phyloP scores from a whole-genome alignment of 1,284 basidiomycete genomes.

The Naganishia sp. region DNA sequence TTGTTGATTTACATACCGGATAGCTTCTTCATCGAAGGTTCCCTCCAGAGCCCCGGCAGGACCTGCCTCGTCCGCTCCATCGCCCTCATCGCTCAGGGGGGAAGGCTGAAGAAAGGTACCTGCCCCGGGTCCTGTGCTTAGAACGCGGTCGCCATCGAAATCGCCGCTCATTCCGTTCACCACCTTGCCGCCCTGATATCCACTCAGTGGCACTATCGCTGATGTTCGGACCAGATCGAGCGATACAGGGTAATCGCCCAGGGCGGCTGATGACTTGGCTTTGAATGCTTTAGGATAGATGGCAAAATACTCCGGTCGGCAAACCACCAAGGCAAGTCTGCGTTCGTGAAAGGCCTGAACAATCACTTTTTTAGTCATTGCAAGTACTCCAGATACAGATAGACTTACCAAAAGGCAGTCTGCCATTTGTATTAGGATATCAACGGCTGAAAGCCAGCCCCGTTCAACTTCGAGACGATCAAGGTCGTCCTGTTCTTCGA shows the following conservation, averaged over 20 bases:
- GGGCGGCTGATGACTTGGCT: constrained; percentile 27
- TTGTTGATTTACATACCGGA: constrained; percentile 27
- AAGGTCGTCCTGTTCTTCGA: constrained; percentile 12
- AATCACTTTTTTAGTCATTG: background rate
- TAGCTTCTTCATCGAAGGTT: constrained; percentile 33
- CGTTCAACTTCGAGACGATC: constrained; percentile 18
- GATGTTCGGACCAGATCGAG: constrained; percentile 11
- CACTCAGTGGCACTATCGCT: constrained; percentile 19
- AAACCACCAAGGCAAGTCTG: constrained; percentile 40
- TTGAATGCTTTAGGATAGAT: constrained; percentile 26
- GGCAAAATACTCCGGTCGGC: constrained; percentile 40
- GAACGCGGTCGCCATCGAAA: constrained; percentile 27
- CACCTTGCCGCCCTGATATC: constrained; percentile 25
- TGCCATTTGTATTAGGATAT: constrained; percentile 38
- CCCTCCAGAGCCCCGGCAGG: constrained; percentile 6
- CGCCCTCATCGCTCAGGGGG: background rate
- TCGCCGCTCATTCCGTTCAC: constrained; percentile 6
- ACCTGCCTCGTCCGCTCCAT: background rate
- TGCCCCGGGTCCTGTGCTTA: constrained; percentile 12
- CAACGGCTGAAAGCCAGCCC: constrained; percentile 28
- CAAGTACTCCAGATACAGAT: background rate
- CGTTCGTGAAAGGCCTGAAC: constrained; percentile 40
- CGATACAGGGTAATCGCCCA: constrained; percentile 23
- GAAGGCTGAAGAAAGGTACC: background rate
- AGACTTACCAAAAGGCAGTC: constrained; percentile 37